Conservation (phyloP, 2,329 filamentous ascomycete species). For the Elsinoe batatas region DNA sequence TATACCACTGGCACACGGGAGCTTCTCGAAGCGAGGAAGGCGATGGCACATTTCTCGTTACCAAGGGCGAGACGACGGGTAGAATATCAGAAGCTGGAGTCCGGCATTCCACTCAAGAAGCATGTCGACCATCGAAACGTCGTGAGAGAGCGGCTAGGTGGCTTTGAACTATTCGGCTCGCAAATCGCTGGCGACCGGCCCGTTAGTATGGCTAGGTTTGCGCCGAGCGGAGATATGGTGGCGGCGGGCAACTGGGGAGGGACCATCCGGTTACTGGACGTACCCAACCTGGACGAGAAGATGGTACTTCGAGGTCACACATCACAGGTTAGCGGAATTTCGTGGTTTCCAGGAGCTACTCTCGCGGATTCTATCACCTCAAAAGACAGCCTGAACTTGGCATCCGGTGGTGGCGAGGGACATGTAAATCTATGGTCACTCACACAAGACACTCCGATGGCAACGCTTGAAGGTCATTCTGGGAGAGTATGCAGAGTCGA, state of each 20-base stretch:
- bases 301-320: conserved; percentile 71
- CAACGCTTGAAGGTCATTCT: conserved; percentile 72
- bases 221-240: conserved; percentile 71
- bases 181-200: conserved; percentile 87
- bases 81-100: conserved; percentile 67
- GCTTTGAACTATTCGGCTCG: conserved; percentile 84
- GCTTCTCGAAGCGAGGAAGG: conserved; percentile 63
- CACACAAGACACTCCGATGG: conserved; percentile 71
- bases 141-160: conserved; percentile 71
- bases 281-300: conserved; percentile 72
- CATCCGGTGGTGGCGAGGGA: conserved; percentile 82
- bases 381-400: conserved; percentile 66
- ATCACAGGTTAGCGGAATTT: conserved; percentile 78
- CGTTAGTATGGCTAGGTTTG: conserved; percentile 83
- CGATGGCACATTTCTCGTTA: conserved; percentile 75
- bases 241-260: conserved; percentile 92
- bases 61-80: conserved; percentile 70
- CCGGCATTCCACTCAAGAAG: conserved; percentile 72
- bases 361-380: conserved; percentile 56
- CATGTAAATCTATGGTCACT: conserved; percentile 86
- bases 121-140: conserved; percentile 88
- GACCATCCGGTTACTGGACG: conserved; percentile 72
- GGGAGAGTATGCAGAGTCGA: conserved; percentile 85
- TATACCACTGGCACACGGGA: conserved; percentile 74
- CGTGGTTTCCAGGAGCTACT: conserved; percentile 81